These are phyloP conservation scores for Tillandsia fasciculata DNA, from an alignment of 176 grass and related monocot genomes.

Conservation along the genomic window DNA sequence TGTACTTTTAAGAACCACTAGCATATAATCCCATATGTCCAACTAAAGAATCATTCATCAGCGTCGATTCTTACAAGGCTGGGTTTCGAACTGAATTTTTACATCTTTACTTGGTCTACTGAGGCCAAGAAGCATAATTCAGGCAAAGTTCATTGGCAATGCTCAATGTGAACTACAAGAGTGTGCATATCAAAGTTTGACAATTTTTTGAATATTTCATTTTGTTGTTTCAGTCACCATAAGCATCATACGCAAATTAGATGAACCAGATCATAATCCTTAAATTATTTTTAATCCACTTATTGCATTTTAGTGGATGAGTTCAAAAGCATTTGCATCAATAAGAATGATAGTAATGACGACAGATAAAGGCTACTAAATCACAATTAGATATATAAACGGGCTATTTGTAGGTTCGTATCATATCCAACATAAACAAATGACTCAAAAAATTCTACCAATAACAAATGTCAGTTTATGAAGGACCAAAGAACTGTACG, in stretches of 20 bases:
- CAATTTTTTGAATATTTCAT: neutral
- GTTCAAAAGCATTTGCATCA: neutral
- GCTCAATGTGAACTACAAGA: neutral
- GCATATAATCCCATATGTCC: no score
- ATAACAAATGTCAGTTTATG: no score
- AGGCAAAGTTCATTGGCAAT: neutral
- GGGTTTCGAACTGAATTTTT: no score
- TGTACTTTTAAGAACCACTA: no score
- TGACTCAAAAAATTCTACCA: no score
- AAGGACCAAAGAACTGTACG: no score
- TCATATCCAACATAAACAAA: neutral
- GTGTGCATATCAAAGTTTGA: neutral
- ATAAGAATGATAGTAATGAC: neutral
- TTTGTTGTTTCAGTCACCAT: neutral
- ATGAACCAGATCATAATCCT: neutral
- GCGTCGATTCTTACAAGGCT: no score
- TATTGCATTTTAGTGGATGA: neutral
- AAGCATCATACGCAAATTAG: neutral
- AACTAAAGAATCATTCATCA: no score
- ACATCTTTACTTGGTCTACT: no score
- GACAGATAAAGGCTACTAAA: neutral
- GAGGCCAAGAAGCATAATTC: no score
- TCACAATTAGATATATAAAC: neutral
- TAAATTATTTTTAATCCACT: neutral
- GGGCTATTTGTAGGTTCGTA: neutral